Evolutionary conservation across 2,329 filamentous ascomycete species (phyloP).

Genomic region (Calonectria naviculata): DNA sequence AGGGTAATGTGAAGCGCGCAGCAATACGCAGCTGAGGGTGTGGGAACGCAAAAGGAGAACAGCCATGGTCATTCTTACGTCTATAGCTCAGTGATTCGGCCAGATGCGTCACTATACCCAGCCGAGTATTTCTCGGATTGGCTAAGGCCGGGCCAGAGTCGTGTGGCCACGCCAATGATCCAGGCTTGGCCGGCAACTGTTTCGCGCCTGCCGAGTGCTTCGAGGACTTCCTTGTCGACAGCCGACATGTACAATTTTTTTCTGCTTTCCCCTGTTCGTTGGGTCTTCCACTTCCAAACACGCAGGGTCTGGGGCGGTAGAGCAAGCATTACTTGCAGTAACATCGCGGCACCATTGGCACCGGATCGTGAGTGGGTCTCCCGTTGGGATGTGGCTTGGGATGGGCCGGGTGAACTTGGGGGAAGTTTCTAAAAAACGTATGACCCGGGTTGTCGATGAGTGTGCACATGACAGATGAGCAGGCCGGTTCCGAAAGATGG

Average conservation of each 20-base stretch:
- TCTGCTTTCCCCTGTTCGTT: background rate
- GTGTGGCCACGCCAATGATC: slow-evolving; percentile 13
- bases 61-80: background rate
- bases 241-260: background rate
- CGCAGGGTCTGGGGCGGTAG: slow-evolving; percentile 16
- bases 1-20: background rate
- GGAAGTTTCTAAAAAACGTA: slow-evolving; percentile 33
- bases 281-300: background rate
- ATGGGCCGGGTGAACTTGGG: slow-evolving; percentile 25
- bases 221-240: slow-evolving; percentile 17
- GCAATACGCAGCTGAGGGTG: background rate
- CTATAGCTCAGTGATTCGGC: slow-evolving; percentile 21
- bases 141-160: slow-evolving; percentile 29
- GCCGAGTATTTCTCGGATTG: slow-evolving; percentile 41
- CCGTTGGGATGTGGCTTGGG: slow-evolving; percentile 19
- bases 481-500: slow-evolving; percentile 21
- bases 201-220: slow-evolving; percentile 23
- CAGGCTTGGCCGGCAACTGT: slow-evolving; percentile 19
- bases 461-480: slow-evolving; percentile 26
- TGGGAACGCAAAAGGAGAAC: background rate
- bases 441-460: slow-evolving; percentile 30
- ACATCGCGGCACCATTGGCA: slow-evolving; percentile 21
- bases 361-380: slow-evolving; percentile 21
- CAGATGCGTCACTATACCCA: slow-evolving; percentile 26
- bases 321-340: slow-evolving; percentile 24